phyloP scores from a whole-genome alignment of 768 basidiomycete genomes.

The Tylopilus plumbeoviolaceoides region DNA sequence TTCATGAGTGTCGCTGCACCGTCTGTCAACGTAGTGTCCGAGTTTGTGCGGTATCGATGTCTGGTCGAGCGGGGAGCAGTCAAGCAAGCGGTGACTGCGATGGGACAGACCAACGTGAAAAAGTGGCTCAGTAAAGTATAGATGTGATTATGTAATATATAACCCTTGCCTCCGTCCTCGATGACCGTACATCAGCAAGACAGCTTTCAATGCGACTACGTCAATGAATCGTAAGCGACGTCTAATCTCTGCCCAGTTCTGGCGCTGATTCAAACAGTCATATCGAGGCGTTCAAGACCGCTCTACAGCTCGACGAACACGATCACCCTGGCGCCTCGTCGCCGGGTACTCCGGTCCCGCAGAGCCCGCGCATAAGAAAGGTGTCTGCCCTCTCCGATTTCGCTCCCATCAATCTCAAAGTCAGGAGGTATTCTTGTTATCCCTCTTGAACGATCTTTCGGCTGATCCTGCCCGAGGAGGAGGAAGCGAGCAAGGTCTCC shows the following conservation, averaged over 20 bases:
- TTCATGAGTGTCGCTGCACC: conserved; percentile 51
- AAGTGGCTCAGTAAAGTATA: conserved; percentile 70
- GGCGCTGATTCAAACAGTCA: conserved; percentile 38
- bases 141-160: conserved; percentile 23
- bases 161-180: conserved; percentile 1
- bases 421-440: conserved; percentile 53
- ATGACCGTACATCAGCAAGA: conserved; percentile 17
- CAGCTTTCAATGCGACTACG: conserved; percentile 50
- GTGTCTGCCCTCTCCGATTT: conserved; percentile 84
- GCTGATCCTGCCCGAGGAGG: conserved; percentile 28
- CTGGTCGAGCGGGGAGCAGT: conserved; percentile 60
- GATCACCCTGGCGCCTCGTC: conserved; percentile 21
- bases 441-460: not conserved
- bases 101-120: conserved; percentile 65
- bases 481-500: conserved; percentile 31
- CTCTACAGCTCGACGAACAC: conserved; percentile 59
- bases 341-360: conserved; percentile 22
- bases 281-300: conserved; percentile 75
- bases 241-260: not conserved
- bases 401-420: conserved; percentile 83
- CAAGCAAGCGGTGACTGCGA: conserved; percentile 59
- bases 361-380: conserved; percentile 60
- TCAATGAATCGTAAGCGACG: conserved; percentile 63
- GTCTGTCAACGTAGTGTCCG: conserved; percentile 50
- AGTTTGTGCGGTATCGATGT: conserved; percentile 76